phyloP scores from a whole-genome alignment of 139 green algal species.

The Auxenochlorella pyrenoidosa region DNA sequence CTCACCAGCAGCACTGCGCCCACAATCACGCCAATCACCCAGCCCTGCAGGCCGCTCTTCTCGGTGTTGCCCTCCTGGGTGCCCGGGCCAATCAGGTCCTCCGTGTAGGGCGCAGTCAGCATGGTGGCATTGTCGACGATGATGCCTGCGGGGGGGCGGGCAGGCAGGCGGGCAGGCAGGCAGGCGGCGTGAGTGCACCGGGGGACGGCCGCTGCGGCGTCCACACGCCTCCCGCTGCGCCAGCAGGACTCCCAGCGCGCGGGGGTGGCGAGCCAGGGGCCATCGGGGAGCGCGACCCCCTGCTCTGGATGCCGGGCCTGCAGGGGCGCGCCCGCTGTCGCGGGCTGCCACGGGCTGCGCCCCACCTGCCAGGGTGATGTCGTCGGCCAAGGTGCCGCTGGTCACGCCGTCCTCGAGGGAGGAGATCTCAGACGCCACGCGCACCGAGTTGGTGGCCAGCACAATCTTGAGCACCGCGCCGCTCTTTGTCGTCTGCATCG shows the following conservation, averaged over 20 bases:
- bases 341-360: background rate
- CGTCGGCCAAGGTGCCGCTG: slow-evolving; percentile 76
- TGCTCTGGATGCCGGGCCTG: too few species aligned
- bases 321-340: background rate
- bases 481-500: slow-evolving; percentile 27
- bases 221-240: too few species aligned
- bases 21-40: slow-evolving; percentile 32
- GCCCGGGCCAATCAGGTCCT: slow-evolving; percentile 12
- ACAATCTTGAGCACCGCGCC: slow-evolving; percentile 20
- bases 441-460: background rate
- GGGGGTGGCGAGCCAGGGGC: too few species aligned
- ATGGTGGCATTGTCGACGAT: slow-evolving; percentile 23
- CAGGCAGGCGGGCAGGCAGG: too few species aligned
- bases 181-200: too few species aligned
- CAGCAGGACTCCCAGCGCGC: too few species aligned
- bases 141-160: background rate
- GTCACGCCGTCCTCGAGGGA: slow-evolving; percentile 86
- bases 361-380: slow-evolving; percentile 30
- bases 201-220: too few species aligned
- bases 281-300: too few species aligned
- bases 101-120: background rate
- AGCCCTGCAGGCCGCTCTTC: background rate
- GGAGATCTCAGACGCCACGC: slow-evolving; percentile 18
- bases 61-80: background rate
- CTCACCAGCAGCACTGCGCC: slow-evolving; percentile 8